Percentiles rank a stretch among this genome's conserved stretches.
Conservation (phyloP, 345 rosid genomes). For the Eucalyptus marginata region DNA sequence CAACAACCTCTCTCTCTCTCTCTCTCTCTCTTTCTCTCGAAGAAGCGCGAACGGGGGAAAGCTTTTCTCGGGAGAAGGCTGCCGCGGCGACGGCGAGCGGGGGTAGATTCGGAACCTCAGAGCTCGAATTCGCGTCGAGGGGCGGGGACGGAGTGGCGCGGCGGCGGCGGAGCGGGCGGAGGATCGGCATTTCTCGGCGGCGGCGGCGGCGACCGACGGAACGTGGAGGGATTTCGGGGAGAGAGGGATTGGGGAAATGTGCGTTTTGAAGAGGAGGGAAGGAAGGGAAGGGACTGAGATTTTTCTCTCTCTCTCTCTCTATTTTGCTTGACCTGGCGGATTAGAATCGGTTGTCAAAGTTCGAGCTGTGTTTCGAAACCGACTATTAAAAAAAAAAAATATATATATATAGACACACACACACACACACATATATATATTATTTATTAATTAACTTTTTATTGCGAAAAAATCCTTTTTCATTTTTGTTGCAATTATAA, state of each 20-base stretch:
- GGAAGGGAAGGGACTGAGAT: not conserved
- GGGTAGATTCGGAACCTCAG: not conserved
- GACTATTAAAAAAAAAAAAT: too few species aligned
- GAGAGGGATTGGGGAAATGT: not conserved
- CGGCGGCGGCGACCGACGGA: not conserved
- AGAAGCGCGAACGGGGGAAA: not conserved
- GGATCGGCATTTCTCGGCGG: not conserved
- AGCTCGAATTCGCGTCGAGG: not conserved
- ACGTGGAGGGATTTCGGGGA: not conserved
- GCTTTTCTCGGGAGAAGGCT: not conserved
- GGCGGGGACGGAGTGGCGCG: not conserved
- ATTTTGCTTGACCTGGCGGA: not conserved
- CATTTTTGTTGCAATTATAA: not conserved
- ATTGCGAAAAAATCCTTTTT: too few species aligned
- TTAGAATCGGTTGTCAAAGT: not conserved
- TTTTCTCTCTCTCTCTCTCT: not conserved
- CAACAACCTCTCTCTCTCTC: not conserved
- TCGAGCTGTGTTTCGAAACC: not conserved
- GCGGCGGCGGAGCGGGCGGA: not conserved
- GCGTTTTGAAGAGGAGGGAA: not conserved
- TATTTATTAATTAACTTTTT: not conserved
- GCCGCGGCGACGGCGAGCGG: not conserved
- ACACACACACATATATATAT: too few species aligned
- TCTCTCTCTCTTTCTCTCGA: not conserved
- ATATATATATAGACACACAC: too few species aligned